Conservation (phyloP, 2,329 filamentous ascomycete genomes). For the Aspergillus puulaauensis region DNA sequence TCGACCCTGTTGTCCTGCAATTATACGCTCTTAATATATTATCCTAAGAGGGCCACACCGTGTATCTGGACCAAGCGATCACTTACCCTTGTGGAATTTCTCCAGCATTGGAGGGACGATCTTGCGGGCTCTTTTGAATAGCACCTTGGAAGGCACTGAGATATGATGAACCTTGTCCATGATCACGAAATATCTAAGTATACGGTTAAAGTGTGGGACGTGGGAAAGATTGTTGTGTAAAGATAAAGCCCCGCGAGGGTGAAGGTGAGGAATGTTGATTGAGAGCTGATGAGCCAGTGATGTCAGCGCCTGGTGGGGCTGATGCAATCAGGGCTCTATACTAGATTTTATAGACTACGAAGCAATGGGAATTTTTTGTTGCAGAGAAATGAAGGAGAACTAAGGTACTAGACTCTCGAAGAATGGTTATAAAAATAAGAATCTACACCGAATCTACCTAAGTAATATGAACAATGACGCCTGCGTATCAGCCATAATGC, state of each 20-base stretch:
- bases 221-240: neutral
- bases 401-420: neutral
- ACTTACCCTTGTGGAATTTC: conserved; percentile 88
- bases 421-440: neutral
- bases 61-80: neutral
- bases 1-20: conserved; percentile 79
- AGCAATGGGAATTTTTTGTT: neutral
- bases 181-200: neutral
- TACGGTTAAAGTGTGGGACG: neutral
- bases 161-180: conserved; percentile 45
- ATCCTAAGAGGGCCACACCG: neutral
- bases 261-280: neutral
- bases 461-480: conserved; percentile 8
- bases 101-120: conserved; percentile 94
- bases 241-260: neutral
- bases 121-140: conserved; percentile 78
- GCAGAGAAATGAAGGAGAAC: neutral
- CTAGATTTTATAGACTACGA: neutral
- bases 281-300: conserved; percentile 24
- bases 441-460: conserved; percentile 10
- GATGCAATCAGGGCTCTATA: conserved; percentile 8
- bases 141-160: conserved; percentile 69
- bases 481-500: conserved; percentile 7
- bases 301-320: conserved; percentile 37
- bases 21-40: neutral